These are phyloP conservation scores for Chloropicon primus DNA, from an alignment of 139 green algal genomes.

Conservation along the genomic window DNA sequence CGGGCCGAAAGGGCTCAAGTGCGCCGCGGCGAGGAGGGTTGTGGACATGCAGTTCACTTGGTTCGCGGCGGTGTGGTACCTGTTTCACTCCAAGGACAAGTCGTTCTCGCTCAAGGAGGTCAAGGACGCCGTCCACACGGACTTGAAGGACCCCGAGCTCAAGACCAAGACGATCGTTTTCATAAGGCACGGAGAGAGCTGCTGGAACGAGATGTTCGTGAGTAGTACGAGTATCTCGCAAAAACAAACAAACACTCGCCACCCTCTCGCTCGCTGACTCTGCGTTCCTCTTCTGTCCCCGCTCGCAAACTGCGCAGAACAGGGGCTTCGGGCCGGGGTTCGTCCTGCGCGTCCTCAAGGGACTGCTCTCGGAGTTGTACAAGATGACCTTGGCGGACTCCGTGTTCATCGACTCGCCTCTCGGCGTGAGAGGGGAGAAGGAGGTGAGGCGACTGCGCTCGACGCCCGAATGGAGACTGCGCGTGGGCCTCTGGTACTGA, in stretches of 20 bases:
- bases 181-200: constrained; percentile 10
- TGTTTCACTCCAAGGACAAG: not conserved
- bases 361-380: constrained; percentile 1
- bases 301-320: too few relatives aligned
- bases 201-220: constrained; percentile 17
- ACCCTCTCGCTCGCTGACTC: too few relatives aligned
- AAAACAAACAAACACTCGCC: too few relatives aligned
- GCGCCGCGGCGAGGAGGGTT: not conserved
- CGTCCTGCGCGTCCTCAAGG: not conserved
- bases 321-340: constrained; percentile 2
- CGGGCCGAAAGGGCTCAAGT: not conserved
- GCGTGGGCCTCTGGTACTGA: too few relatives aligned
- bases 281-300: too few relatives aligned
- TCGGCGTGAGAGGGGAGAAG: not conserved
- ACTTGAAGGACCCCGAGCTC: not conserved
- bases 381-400: not conserved
- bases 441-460: too few relatives aligned
- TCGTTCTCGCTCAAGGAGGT: not conserved
- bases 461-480: too few relatives aligned
- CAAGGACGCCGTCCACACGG: not conserved
- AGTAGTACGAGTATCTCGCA: too few relatives aligned
- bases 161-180: constrained; percentile 9
- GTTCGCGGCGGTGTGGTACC: not conserved
- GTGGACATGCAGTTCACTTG: not conserved
- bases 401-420: constrained; percentile 9